Base-by-base conservation (phyloP, 1,139 yeast species). In the Saccharomyces hybrid region DNA sequence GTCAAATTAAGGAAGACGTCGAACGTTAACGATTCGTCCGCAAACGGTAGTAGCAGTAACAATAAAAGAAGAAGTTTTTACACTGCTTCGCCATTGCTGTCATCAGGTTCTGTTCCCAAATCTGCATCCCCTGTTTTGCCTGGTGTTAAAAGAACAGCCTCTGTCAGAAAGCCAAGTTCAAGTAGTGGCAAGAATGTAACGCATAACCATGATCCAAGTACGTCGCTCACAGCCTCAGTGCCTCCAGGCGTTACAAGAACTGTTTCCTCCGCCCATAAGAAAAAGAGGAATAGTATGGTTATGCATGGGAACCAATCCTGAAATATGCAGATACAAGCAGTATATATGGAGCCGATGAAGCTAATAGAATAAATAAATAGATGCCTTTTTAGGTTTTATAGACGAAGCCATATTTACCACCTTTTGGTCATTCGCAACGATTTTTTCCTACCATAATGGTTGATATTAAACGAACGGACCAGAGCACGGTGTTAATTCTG, bases 101-200 rank as follows among this genome's bases (percentile, higher is more conserved):
- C 58, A 9, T 52, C 49, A 9, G 44, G 44, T 16, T 38, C 44
- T 19, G 25, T 52, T 2, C 55, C 57, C n/a, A 52, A 49, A 13
- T 55, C 65, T 8, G 46, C 61, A 19, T 55, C 60, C 2, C 60
- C 57, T 5, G 51, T 60, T 29, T 55, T 66, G 31, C 70, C 70
- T 6, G 69, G 70, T 44, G 60, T 65, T n/a, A 64, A 59, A 52
- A 62, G 70, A 49, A 58, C 64, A 9, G 54, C 65, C 2, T 66
- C 70, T 3, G 54, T 60, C 31, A 60, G 65, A 51, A 57, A 55
- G 29, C 52, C 58, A 9, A 59, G 59, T 29, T 13, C 46, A n/a
- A 19, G 44, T 9, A 38, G 16, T 46, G 27, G 28, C n/a, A 16
- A 47, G 34, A 13, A 19, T 16, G 13, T 19, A 47, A 26, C 27